Base-by-base conservation (phyloP, 1,284 basidiomycete species). In the Cystobasidiaceae sp. region DNA sequence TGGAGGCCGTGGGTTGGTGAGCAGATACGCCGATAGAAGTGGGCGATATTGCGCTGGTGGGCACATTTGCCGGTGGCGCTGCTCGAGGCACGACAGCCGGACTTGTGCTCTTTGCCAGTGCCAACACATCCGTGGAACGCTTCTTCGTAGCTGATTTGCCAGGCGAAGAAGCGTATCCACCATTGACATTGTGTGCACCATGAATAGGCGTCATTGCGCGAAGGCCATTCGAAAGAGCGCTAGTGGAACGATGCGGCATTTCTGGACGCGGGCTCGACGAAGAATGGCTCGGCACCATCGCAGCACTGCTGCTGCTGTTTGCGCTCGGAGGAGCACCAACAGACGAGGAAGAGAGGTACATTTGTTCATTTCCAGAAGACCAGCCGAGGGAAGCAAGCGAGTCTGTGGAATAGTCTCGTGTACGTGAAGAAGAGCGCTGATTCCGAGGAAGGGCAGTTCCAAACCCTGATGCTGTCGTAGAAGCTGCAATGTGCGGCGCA, bases 151-250 rank as follows among this genome's bases (percentile, higher is more conserved):
- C n/a, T n/a, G n/a, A 7, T 27, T 49, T 49, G 46, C 6, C 46
- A 17, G 21, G 44, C 44, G 44, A 46, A 23, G 21, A 50, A 30
- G 46, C 25, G 15, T 33, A 30, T 19, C 32, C 27, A 3, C 33
- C 19, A 61, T 23, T 39, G 33, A 15, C 17, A 19, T 28, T 32
- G 9, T 43, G 43, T 37, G 49, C 41, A 34, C 19, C n/a, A 39
- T 62, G 60, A 34, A 64, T 64, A 2, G 61, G 61, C 17, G 61
- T 64, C 61, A 64, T 64, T 33, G 61, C 61, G n/a, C 61, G 52
- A 8, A 64, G 52, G 21, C 61, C 61, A 32, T 45, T 52, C 2
- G 25, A 32, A 13, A 64, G 52, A 13, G 61, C 61, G 34, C 61
- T 64, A 7, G 51, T 64, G 4, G 61, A 64, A 30, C 61, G 61